Conservation (phyloP, 371 early-diverging fungal species). For the Rhizomucor miehei region DNA sequence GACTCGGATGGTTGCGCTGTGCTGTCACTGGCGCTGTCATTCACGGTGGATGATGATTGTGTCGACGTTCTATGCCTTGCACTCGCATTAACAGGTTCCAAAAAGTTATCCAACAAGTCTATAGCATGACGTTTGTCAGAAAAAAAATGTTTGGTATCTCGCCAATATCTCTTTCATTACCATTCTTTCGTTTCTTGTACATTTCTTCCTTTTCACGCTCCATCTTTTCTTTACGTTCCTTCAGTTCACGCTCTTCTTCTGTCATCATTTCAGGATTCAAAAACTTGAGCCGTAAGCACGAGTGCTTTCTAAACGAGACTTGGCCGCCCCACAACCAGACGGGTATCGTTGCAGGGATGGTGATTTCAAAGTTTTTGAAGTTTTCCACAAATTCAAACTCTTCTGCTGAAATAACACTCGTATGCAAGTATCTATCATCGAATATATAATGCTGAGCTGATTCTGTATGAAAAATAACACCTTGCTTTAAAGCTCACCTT, state of each 20-base stretch:
- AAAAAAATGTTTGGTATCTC: background rate
- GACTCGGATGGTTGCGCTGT: background rate
- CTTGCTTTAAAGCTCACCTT: slow-evolving; percentile 36
- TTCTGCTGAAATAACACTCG: slow-evolving; percentile 79
- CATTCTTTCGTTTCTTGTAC: slow-evolving; percentile 42
- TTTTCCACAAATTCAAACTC: slow-evolving; percentile 89
- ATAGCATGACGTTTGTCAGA: background rate
- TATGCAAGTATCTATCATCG: slow-evolving; percentile 58
- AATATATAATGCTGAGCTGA: too few species aligned
- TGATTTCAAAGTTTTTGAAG: slow-evolving; percentile 70
- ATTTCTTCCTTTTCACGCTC: slow-evolving; percentile 42
- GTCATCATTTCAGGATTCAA: slow-evolving; percentile 51
- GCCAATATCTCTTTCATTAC: slow-evolving; percentile 14
- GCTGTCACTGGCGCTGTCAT: slow-evolving; percentile 3
- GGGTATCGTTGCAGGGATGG: slow-evolving; percentile 65
- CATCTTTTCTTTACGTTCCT: slow-evolving; percentile 36
- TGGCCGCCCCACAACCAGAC: slow-evolving; percentile 82
- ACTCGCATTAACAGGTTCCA: slow-evolving; percentile 14
- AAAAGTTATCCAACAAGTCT: slow-evolving; percentile 46
- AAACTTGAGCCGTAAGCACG: slow-evolving; percentile 58
- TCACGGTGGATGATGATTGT: background rate
- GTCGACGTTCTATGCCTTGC: too few species aligned
- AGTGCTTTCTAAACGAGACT: slow-evolving; percentile 56
- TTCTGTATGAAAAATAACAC: too few species aligned
- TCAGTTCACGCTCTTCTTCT: slow-evolving; percentile 43